phyloP scores from a whole-genome alignment of 2,329 filamentous ascomycete genomes.

The Sporothrix humicola region DNA sequence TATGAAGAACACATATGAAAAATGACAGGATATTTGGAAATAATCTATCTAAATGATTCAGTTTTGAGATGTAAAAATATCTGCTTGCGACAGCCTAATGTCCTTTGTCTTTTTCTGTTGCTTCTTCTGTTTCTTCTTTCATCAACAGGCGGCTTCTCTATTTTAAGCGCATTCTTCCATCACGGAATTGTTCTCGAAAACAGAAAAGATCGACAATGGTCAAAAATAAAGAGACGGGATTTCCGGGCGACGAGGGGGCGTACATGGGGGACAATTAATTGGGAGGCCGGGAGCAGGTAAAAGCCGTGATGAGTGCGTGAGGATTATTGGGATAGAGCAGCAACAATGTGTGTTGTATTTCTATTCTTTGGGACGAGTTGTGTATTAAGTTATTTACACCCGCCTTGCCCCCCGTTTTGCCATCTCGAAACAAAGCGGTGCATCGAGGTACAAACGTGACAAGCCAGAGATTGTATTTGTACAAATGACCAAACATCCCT shows the following conservation, averaged over 20 bases:
- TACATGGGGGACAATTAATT: not conserved
- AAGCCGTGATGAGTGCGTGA: not conserved
- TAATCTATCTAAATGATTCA: not conserved
- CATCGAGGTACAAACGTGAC: not conserved
- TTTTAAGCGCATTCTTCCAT: constrained; percentile 28
- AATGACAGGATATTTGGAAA: not conserved
- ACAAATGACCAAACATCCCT: not conserved
- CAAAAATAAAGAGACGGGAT: not conserved
- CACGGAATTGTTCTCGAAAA: constrained; percentile 26
- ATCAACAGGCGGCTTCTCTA: not conserved
- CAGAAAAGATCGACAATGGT: constrained; percentile 21
- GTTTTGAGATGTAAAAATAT: not conserved
- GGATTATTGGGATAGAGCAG: not conserved
- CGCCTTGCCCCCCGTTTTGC: not conserved
- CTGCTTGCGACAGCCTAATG: not conserved
- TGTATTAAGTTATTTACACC: not conserved
- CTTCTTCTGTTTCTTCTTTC: constrained; percentile 22
- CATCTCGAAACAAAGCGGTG: not conserved
- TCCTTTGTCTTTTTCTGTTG: not conserved
- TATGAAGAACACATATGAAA: not conserved
- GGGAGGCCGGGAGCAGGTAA: not conserved
- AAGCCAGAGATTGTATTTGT: not conserved
- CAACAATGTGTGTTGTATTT: not conserved
- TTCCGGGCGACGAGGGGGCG: constrained; percentile 17
- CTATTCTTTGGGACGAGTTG: constrained; percentile 8